Percentiles rank a stretch among this genome's conserved stretches.
phyloP scores from a whole-genome alignment of 2,329 filamentous ascomycete species.

The Aspergillus alliaceus region DNA sequence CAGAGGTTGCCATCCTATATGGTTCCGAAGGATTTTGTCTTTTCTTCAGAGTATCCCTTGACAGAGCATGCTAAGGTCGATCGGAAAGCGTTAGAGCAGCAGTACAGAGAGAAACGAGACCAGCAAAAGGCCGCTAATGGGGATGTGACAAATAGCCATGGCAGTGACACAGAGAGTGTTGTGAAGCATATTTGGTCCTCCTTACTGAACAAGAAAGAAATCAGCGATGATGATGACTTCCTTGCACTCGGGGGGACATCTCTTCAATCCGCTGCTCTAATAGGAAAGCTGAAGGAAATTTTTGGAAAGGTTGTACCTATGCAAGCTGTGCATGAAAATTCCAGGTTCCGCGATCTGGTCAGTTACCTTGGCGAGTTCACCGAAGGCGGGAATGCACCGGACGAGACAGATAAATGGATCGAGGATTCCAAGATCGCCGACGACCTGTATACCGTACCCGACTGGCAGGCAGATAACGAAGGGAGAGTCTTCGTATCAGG shows the following conservation, averaged over 20 bases:
- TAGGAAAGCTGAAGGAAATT: background rate
- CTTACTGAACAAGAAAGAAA: background rate
- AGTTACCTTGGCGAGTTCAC: background rate
- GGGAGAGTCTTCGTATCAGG: constrained; percentile 60
- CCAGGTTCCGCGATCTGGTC: constrained; percentile 2
- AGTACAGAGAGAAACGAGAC: background rate
- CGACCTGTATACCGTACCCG: background rate
- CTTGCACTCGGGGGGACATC: constrained; percentile 8
- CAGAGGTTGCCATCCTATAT: constrained; percentile 67
- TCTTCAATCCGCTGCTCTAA: constrained; percentile 7
- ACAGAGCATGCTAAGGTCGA: constrained; percentile 70
- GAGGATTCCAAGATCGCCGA: background rate
- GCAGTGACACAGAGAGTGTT: background rate
- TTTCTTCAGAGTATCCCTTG: constrained; percentile 64
- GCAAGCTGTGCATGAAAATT: constrained; percentile 4
- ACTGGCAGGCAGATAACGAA: constrained; percentile 6
- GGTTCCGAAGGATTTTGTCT: constrained; percentile 66
- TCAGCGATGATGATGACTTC: constrained; percentile 10
- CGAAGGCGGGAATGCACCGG: constrained; percentile 8
- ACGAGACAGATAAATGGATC: constrained; percentile 1
- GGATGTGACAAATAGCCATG: background rate
- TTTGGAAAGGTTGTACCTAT: constrained; percentile 6
- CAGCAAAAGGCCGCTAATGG: background rate
- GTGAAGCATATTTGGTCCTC: constrained; percentile 6
- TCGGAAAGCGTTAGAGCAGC: constrained; percentile 14